These are phyloP conservation scores for Eutrema yunnanense DNA, from an alignment of 345 rosid genomes.

Conservation along the genomic window DNA sequence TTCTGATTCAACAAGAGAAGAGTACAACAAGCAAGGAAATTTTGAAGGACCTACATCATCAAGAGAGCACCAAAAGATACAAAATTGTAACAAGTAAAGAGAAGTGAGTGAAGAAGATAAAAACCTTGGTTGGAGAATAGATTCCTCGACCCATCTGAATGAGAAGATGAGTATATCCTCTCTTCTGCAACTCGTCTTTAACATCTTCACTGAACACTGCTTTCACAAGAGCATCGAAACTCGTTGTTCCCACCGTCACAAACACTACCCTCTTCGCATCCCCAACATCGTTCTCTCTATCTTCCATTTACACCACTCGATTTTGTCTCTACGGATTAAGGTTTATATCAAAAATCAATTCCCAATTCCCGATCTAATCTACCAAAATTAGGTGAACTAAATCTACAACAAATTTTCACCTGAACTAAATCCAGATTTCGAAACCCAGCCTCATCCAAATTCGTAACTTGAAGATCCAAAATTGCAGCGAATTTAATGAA, in stretches of 20 bases:
- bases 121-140: slow-evolving; percentile 60
- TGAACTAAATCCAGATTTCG: no score
- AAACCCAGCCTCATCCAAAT: no score
- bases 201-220: slow-evolving; percentile 50
- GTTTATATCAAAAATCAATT: background rate
- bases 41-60: no score
- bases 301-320: slow-evolving; percentile 27
- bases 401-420: no score
- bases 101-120: background rate
- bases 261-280: slow-evolving; percentile 50
- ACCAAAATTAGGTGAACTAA: background rate
- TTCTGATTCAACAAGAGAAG: no score
- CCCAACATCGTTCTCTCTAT: background rate
- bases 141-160: slow-evolving; percentile 89
- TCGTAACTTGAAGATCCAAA: no score
- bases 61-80: no score
- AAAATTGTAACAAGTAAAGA: background rate
- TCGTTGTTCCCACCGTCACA: slow-evolving; percentile 87
- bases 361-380: background rate
- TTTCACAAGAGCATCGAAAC: slow-evolving; percentile 73
- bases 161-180: slow-evolving; percentile 73
- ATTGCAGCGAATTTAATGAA: background rate
- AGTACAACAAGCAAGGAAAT: no score
- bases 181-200: slow-evolving; percentile 46
- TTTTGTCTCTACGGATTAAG: background rate